Percentiles rank a stretch among this genome's conserved stretches.
Evolutionary conservation across 768 basidiomycete genomes (phyloP).

Genomic region (Mycena rosella): DNA sequence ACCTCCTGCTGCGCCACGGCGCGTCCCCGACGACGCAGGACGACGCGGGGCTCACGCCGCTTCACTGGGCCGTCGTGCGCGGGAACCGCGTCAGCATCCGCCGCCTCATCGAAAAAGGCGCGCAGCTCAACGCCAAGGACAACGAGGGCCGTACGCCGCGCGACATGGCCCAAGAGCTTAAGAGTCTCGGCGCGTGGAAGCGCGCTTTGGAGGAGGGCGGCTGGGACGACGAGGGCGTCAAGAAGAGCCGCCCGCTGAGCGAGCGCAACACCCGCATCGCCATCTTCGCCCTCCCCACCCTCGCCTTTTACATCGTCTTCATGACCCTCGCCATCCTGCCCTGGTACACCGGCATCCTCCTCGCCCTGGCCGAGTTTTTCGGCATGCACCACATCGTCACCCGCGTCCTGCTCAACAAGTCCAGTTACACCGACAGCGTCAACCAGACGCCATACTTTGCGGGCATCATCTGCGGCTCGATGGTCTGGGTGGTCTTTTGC

Average conservation of each 20-base stretch:
- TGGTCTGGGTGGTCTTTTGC: conserved; percentile 88
- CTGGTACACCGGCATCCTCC: conserved; percentile 89
- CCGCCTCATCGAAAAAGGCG: conserved; percentile 87
- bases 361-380: conserved; percentile 90
- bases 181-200: conserved; percentile 91
- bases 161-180: conserved; percentile 96
- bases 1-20: conserved; percentile 88
- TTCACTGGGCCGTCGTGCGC: conserved; percentile 98
- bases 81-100: conserved; percentile 93
- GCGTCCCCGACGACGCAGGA: conserved; percentile 85
- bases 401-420: conserved; percentile 86
- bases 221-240: conserved; percentile 79
- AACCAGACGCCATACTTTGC: conserved; percentile 93
- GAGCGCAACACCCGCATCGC: conserved; percentile 88
- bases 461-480: conserved; percentile 87
- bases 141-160: conserved; percentile 87
- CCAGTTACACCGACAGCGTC: conserved; percentile 85
- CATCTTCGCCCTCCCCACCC: conserved; percentile 81
- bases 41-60: conserved; percentile 84
- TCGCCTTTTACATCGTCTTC: conserved; percentile 88
- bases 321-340: conserved; percentile 86
- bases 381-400: conserved; percentile 95
- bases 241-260: conserved; percentile 74
- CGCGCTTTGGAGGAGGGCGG: conserved; percentile 91
- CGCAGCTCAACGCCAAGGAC: conserved; percentile 85